Evolutionary conservation across 192 early-diverging fungal genomes (phyloP).

Genomic region (Coemansia sp.): DNA sequence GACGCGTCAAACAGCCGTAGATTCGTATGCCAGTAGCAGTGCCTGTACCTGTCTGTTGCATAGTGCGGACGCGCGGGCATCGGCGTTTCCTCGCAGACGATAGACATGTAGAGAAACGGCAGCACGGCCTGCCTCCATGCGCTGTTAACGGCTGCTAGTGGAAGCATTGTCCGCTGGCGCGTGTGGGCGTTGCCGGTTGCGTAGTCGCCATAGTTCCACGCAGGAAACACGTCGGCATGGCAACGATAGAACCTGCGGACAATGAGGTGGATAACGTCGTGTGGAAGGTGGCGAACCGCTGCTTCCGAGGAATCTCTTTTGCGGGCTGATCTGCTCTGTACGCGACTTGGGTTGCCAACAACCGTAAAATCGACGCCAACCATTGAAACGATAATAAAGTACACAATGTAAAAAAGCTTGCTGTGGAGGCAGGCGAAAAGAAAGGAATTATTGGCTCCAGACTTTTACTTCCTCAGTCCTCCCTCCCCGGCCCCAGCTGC

Average conservation of each 20-base stretch:
- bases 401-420: neutral
- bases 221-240: neutral
- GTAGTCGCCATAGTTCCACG: slow-evolving; percentile 4
- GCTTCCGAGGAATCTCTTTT: neutral
- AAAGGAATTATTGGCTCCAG: too few relatives aligned
- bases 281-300: neutral
- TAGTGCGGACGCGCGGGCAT: neutral
- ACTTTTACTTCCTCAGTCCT: too few relatives aligned
- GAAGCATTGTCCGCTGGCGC: neutral
- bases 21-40: slow-evolving; percentile 8
- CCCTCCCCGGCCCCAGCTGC: too few relatives aligned
- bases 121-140: slow-evolving; percentile 9
- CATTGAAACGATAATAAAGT: neutral
- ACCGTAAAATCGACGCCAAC: neutral
- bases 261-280: slow-evolving; percentile 11
- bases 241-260: slow-evolving; percentile 7
- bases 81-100: slow-evolving; percentile 15
- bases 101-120: slow-evolving; percentile 17
- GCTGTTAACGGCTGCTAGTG: slow-evolving; percentile 3
- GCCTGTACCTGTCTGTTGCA: neutral
- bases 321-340: neutral
- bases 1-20: neutral
- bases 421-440: neutral
- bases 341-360: neutral
- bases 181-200: neutral